Evolutionary conservation across 108 stramenopile genomes (phyloP).

Genomic region (Fistulifera pelliculosa): DNA sequence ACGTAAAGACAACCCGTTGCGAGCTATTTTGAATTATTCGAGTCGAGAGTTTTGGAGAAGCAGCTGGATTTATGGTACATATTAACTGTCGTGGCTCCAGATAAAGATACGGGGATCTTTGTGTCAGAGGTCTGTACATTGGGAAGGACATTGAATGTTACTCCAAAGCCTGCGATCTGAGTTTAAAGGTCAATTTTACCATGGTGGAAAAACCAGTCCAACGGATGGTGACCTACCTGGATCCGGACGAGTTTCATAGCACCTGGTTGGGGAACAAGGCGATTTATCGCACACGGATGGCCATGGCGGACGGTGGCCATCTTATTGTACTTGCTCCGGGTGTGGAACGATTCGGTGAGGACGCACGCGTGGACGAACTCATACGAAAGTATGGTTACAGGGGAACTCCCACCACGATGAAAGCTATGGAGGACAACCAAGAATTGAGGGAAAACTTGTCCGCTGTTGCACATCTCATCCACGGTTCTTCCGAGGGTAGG

Average conservation of each 20-base stretch:
- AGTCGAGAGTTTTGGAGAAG: slow-evolving; percentile 57
- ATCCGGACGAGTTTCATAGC: slow-evolving; percentile 86
- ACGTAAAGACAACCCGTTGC: slow-evolving; percentile 79
- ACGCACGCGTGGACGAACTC: slow-evolving; percentile 68
- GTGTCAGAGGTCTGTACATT: slow-evolving; percentile 83
- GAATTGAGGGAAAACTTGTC: slow-evolving; percentile 84
- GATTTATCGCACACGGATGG: slow-evolving; percentile 93
- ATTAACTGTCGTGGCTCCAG: slow-evolving; percentile 72
- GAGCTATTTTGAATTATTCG: slow-evolving; percentile 83
- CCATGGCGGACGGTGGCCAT: slow-evolving; percentile 88
- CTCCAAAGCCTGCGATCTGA: slow-evolving; percentile 75
- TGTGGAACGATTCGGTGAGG: slow-evolving; percentile 86
- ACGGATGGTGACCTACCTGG: slow-evolving; percentile 85
- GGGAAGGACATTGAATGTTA: slow-evolving; percentile 89
- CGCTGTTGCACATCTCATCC: slow-evolving; percentile 92
- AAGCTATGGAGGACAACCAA: slow-evolving; percentile 54
- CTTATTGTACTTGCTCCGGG: slow-evolving; percentile 90
- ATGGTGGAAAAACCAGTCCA: slow-evolving; percentile 61
- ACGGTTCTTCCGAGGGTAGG: slow-evolving; percentile 89
- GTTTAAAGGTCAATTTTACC: slow-evolving; percentile 85
- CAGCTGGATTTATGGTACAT: slow-evolving; percentile 83
- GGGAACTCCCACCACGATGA: slow-evolving; percentile 80
- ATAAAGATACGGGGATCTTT: slow-evolving; percentile 37
- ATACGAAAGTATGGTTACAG: slow-evolving; percentile 90
- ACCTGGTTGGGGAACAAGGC: slow-evolving; percentile 96